phyloP scores from a whole-genome alignment of 306 rosid species.

The Cicer chorassanicum region DNA sequence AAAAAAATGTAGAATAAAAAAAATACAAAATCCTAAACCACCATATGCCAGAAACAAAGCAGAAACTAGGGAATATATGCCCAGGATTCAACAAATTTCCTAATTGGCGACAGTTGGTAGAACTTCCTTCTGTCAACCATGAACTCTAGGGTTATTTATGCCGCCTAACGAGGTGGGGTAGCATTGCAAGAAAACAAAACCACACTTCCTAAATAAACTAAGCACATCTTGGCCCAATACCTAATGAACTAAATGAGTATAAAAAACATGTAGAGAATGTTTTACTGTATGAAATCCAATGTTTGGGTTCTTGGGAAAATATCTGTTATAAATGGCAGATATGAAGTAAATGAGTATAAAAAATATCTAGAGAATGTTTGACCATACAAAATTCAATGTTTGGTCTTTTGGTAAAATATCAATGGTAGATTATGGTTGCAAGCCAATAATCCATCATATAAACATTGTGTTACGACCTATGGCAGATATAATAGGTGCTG shows the following conservation, averaged over 20 bases:
- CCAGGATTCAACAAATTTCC: slow-evolving; percentile 1
- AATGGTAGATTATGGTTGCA: not conserved
- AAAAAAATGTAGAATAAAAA: slow-evolving; percentile 16
- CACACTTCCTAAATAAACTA: not conserved
- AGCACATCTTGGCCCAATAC: not conserved
- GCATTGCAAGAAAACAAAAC: not conserved
- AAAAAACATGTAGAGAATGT: not conserved
- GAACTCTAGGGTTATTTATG: not conserved
- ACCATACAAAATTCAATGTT: not conserved
- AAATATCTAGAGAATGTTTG: not conserved
- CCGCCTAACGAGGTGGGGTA: not conserved
- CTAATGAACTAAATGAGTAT: not conserved
- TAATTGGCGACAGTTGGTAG: not conserved
- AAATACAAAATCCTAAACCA: not conserved
- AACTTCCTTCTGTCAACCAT: slow-evolving; percentile 2
- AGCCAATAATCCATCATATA: not conserved
- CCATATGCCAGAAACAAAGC: slow-evolving; percentile 10
- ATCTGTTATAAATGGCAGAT: not conserved
- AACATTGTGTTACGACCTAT: not conserved
- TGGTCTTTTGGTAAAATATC: not conserved
- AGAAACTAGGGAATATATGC: slow-evolving; percentile 21
- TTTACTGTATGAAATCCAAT: not conserved
- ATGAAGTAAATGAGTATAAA: not conserved
- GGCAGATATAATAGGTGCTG: not conserved
- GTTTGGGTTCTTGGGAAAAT: not conserved